phyloP scores from a whole-genome alignment of 73 alveolate species.

The Durusdinium trenchii region DNA sequence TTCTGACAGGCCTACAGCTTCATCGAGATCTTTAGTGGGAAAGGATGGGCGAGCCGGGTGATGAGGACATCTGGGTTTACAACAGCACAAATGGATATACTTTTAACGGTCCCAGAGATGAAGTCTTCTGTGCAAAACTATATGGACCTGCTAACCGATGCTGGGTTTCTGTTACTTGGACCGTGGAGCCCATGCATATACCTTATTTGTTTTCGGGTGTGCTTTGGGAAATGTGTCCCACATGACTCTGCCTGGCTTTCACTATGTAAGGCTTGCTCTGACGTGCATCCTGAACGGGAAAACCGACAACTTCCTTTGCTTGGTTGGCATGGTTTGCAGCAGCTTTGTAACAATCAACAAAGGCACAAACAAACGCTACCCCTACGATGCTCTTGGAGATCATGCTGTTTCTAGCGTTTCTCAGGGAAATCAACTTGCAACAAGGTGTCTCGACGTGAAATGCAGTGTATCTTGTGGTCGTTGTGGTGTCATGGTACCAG shows the following conservation, averaged over 20 bases:
- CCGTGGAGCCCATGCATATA: background rate
- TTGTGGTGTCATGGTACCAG: too few species aligned
- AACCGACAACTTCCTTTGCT: background rate
- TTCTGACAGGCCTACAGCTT: background rate
- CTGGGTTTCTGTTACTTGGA: background rate
- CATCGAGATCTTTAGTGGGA: constrained; percentile 13
- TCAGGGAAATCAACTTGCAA: background rate
- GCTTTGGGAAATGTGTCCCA: background rate
- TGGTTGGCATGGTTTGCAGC: background rate
- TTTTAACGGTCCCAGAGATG: background rate
- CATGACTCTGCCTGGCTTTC: background rate
- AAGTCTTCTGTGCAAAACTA: background rate
- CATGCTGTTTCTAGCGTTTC: background rate
- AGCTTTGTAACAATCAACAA: background rate
- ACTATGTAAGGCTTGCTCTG: background rate
- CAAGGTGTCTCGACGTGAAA: background rate
- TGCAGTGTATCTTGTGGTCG: background rate
- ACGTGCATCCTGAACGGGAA: background rate
- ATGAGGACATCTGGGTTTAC: background rate
- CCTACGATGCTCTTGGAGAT: background rate
- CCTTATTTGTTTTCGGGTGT: background rate
- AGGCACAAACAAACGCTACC: constrained; percentile 8
- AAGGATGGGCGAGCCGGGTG: constrained; percentile 2
- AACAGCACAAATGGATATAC: background rate
- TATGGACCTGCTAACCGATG: background rate